Evolutionary conservation across 2,329 filamentous ascomycete genomes (phyloP).

Genomic region (Canariomyces notabilis): DNA sequence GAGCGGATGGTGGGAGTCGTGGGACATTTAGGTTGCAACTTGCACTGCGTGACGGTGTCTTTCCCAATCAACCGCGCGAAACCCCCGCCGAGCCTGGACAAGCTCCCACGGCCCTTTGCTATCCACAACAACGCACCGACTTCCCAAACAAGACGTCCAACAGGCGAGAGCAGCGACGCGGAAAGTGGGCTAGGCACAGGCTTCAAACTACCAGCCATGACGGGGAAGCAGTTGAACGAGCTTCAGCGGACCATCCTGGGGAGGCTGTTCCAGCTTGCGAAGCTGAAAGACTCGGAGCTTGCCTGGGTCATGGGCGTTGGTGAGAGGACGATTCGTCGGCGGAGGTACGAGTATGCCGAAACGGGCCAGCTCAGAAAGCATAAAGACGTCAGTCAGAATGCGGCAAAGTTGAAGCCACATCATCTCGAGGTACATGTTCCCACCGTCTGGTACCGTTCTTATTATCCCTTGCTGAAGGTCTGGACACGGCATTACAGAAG

Average conservation of each 20-base stretch:
- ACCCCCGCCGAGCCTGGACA: too few species aligned
- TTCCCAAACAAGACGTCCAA: not conserved
- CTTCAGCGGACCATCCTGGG: slow-evolving; percentile 18
- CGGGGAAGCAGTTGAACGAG: slow-evolving; percentile 20
- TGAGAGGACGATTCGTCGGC: slow-evolving; percentile 19
- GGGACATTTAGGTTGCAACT: too few species aligned
- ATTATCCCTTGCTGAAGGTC: slow-evolving; percentile 1
- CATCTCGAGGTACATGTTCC: slow-evolving; percentile 20
- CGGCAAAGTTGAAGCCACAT: slow-evolving; percentile 23
- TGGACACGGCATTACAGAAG: slow-evolving; percentile 11
- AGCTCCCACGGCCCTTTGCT: too few species aligned
- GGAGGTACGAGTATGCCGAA: slow-evolving; percentile 18
- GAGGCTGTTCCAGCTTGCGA: slow-evolving; percentile 19
- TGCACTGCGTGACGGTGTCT: too few species aligned
- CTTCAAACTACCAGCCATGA: slow-evolving; percentile 12
- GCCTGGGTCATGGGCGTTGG: slow-evolving; percentile 20
- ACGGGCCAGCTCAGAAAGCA: slow-evolving; percentile 20
- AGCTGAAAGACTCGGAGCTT: slow-evolving; percentile 23
- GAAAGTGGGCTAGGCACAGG: not conserved
- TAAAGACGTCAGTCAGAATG: slow-evolving; percentile 24
- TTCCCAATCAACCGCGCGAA: too few species aligned
- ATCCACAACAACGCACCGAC: not conserved
- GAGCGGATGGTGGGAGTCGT: too few species aligned
- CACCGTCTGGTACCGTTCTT: not conserved
- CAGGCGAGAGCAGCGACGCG: not conserved